phyloP scores from a whole-genome alignment of 495 filamentous ascomycete species.

The Penicillium dipodomyicola region DNA sequence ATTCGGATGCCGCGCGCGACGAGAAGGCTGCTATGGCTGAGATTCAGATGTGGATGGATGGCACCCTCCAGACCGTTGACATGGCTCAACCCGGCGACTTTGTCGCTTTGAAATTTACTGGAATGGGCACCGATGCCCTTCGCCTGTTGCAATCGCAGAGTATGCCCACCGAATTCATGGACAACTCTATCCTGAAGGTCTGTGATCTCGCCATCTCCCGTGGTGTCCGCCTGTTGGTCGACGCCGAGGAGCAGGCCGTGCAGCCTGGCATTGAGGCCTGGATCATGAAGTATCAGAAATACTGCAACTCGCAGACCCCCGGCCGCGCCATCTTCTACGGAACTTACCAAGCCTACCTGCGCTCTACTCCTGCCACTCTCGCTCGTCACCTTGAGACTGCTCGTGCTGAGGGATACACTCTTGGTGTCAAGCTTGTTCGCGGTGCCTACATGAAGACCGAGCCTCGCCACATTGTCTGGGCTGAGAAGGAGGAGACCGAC shows the following conservation, averaged over 20 bases:
- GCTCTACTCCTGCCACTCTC: constrained; percentile 63
- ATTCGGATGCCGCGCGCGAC: constrained; percentile 32
- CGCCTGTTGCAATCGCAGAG: constrained; percentile 56
- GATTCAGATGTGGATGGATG: constrained; percentile 68
- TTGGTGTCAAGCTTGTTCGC: constrained; percentile 89
- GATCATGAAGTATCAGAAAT: constrained; percentile 76
- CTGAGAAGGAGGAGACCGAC: constrained; percentile 80
- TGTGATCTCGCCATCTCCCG: constrained; percentile 72
- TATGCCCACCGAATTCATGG: constrained; percentile 60
- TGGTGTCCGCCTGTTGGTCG: constrained; percentile 76
- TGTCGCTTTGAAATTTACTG: constrained; percentile 87
- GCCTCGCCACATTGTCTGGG: constrained; percentile 73
- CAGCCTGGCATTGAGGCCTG: constrained; percentile 84
- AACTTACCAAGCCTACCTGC: constrained; percentile 85
- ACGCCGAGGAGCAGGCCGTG: constrained; percentile 81
- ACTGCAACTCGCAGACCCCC: constrained; percentile 64
- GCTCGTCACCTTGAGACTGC: constrained; percentile 66
- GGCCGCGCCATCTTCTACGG: constrained; percentile 65
- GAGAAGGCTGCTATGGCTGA: constrained; percentile 50
- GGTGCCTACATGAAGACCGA: constrained; percentile 87
- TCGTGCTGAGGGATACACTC: constrained; percentile 63
- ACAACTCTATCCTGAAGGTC: constrained; percentile 66
- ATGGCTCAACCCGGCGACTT: constrained; percentile 77
- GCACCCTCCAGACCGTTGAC: constrained; percentile 71
- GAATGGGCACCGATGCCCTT: constrained; percentile 79